phyloP scores from a whole-genome alignment of 768 basidiomycete species.

The Lactifluus piperatus region DNA sequence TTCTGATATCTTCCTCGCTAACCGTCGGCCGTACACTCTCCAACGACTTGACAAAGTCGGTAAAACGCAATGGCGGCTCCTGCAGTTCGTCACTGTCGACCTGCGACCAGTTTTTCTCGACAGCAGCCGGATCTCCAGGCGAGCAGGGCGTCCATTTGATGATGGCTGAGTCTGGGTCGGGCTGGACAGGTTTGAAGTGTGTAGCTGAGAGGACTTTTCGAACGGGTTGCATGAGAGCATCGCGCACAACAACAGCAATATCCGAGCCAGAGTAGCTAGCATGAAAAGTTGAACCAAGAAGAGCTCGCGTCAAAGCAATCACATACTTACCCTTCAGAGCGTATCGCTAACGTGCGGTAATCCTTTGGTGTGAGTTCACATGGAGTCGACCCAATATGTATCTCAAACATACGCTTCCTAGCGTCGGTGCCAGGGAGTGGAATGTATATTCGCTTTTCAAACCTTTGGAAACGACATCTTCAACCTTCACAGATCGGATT shows the following conservation, averaged over 20 bases:
- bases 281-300: background rate
- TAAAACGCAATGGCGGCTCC: background rate
- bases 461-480: constrained; percentile 36
- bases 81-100: background rate
- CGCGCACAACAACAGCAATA: constrained; percentile 88
- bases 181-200: constrained; percentile 69
- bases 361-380: constrained; percentile 74
- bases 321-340: constrained; percentile 68
- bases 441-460: constrained; percentile 98
- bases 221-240: constrained; percentile 97
- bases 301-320: background rate
- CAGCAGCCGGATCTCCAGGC: constrained; percentile 77
- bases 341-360: constrained; percentile 70
- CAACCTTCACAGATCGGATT: background rate
- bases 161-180: constrained; percentile 24
- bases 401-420: constrained; percentile 90
- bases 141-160: constrained; percentile 92
- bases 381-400: constrained; percentile 90
- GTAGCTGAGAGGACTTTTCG: constrained; percentile 93
- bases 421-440: constrained; percentile 93
- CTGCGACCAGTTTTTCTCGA: constrained; percentile 86
- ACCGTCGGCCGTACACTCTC: constrained; percentile 81
- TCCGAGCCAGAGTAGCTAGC: constrained; percentile 84
- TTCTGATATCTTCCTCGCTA: constrained; percentile 75
- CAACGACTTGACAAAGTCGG: constrained; percentile 77